Evolutionary conservation across 306 rosid genomes (phyloP), one percentile per base, ranked within the genome.

Genomic region (Macrotyloma uniflorum): DNA sequence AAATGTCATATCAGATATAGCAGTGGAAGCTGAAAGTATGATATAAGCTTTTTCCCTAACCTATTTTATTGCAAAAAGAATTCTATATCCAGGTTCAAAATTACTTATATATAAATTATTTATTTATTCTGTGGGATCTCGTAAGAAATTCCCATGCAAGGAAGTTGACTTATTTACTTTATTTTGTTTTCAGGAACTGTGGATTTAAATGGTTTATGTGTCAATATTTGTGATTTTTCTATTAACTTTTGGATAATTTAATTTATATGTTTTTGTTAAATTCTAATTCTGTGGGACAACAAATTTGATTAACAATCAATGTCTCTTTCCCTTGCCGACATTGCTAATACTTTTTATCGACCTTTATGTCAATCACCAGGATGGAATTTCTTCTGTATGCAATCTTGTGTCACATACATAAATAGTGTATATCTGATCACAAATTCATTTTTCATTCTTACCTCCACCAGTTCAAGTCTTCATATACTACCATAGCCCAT

Each of bases 141-240:
- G 54, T 55, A 58, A 33, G 33, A 10, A 59, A 24, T 55, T 42
- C 12, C 33, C 19, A 13, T 30, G 15, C 9, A 53, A 5, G 70
- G 70, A 32, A 32, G 3, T 50, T 1, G 64, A 51, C 22, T 19
- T 19, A 35, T 54, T 72, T 72, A 35, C 23, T 36, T 36, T 1
- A 18, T 26, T 26, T 26, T 54, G 2, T 26, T 53, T 72, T 54
- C 22, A 23, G 28, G 35, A 28, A 18, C 14, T 3, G 4, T 26
- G n/a, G 28, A 1, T 30, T 53, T 20, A 32, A 47, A 28, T n/a
- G 53, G 45, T 11, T 13, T 4, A 1, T 30, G 28, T 1, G 28
- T 26, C 28, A 35, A 36, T 42, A 53, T 72, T 51, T 71, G 22
- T 30, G 15, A 51, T 5, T 51, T 71, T 70, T 71, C 16, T 71